phyloP scores from a whole-genome alignment of 306 rosid genomes.

The Prunus armeniaca region DNA sequence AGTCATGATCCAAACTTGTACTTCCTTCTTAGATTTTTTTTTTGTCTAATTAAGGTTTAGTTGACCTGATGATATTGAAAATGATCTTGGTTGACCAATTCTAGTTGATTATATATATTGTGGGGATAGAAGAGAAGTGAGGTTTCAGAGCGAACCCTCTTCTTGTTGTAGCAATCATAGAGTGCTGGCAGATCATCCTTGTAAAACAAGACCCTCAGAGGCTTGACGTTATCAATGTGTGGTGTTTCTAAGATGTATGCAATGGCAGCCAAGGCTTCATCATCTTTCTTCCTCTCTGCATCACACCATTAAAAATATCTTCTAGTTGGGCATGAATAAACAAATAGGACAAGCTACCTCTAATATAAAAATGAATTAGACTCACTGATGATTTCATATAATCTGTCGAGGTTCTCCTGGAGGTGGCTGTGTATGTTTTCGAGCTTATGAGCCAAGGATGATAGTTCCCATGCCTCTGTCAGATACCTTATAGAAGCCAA shows the following conservation, averaged over 20 bases:
- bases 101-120: background rate
- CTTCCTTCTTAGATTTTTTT: background rate
- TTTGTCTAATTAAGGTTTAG: background rate
- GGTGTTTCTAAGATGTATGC: slow-evolving; percentile 30
- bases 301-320: background rate
- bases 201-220: slow-evolving; percentile 43
- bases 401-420: slow-evolving; percentile 1
- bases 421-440: slow-evolving; percentile 52
- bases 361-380: background rate
- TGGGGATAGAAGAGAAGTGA: background rate
- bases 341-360: background rate
- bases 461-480: slow-evolving; percentile 72
- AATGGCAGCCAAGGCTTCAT: slow-evolving; percentile 35
- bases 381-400: slow-evolving; percentile 7
- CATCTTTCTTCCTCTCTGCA: slow-evolving; percentile 51
- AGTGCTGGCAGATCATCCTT: slow-evolving; percentile 46
- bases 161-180: slow-evolving; percentile 45
- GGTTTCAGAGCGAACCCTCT: slow-evolving; percentile 38
- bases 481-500: slow-evolving; percentile 33
- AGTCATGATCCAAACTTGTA: background rate
- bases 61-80: slow-evolving; percentile 6
- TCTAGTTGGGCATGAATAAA: background rate
- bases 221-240: slow-evolving; percentile 49
- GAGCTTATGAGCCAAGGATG: slow-evolving; percentile 63
- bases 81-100: background rate